These are phyloP conservation scores for Purpureocillium lavendulum DNA, from an alignment of 2,329 filamentous ascomycete species.

Conservation along the genomic window DNA sequence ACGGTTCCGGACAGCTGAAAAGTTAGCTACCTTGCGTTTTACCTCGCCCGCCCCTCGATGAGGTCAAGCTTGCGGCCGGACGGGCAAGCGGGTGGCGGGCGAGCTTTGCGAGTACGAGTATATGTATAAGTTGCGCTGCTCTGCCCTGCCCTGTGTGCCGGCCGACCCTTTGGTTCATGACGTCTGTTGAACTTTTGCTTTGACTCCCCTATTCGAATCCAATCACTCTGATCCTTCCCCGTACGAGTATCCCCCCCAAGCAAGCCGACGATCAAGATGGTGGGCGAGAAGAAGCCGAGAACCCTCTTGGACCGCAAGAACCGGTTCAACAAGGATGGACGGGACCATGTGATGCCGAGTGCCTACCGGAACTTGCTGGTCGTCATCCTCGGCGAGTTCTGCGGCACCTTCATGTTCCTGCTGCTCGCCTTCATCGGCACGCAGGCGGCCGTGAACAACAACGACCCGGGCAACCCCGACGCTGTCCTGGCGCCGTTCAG, in stretches of 20 bases:
- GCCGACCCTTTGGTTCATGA: no score
- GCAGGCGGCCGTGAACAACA: constrained; percentile 26
- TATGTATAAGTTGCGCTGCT: no score
- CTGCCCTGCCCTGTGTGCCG: no score
- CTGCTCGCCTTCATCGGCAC: constrained; percentile 33
- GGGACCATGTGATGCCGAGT: constrained; percentile 2
- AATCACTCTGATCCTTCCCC: no score
- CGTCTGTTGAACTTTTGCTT: no score
- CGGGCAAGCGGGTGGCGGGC: no score
- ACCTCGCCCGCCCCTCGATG: no score
- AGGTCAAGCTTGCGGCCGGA: no score
- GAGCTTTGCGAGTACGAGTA: no score
- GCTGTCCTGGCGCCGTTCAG: constrained; percentile 22
- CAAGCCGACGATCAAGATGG: no score
- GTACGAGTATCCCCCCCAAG: no score
- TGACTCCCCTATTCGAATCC: no score
- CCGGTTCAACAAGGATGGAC: neutral
- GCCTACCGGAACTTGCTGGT: constrained; percentile 24
- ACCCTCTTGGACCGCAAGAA: neutral
- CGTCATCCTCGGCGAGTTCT: constrained; percentile 40
- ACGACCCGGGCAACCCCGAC: constrained; percentile 14
- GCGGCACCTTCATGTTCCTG: constrained; percentile 45
- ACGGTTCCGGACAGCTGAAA: neutral
- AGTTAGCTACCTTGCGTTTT: neutral
- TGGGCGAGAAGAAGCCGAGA: neutral